Evolutionary conservation across 805 yeast genomes (phyloP), one percentile per base, ranked within the genome.

Genomic region (Metschnikowia cubensis): DNA sequence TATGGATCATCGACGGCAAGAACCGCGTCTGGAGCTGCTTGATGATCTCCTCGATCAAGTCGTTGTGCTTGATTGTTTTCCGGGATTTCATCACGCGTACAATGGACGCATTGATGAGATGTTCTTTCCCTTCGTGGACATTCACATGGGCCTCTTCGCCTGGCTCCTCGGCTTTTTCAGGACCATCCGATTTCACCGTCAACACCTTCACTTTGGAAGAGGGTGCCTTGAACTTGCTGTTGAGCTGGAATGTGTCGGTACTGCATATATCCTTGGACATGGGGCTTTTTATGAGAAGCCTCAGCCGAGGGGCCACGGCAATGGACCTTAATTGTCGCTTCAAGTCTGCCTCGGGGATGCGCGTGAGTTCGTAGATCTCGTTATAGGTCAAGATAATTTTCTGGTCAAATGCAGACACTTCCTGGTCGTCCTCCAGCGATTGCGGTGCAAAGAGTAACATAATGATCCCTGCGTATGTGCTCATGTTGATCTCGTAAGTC

Each of bases 1-100:
- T 85, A 49, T 83, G 69, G 5, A 77, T 64, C 6, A 85, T 83
- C 50, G 81, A 80, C 1, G 96, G 90, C 45, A 77, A 79, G 65
- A 90, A 91, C 52, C 94, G 70, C 36, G 74, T 70, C 20, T 73
- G 65, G 43, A 89, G 70, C 53, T 81, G 86, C 45, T 77, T 76
- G 20, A 84, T 74, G 4, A 83, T 80, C 57, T 84, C 90, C 33
- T 75, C 78, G n/a, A 87, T 70, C 47, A 90, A 71, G 36, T 84
- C 84, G 56, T 81, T 82, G 62, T 87, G 92, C 22, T 65, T 71
- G 48, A 85, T 57, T 0, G 74, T 67, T 57, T 82, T 84, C 33
- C 90, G 71, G 1, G 88, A 77, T 68, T 90, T 90, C 92, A 90
- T 84, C n/a, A 85, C 81, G 46, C 97, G 75, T 4, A 90, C 96